These are phyloP conservation scores for Vaccinium macrocarpon DNA, from an alignment of 148 eudicot species.

Conservation along the genomic window DNA sequence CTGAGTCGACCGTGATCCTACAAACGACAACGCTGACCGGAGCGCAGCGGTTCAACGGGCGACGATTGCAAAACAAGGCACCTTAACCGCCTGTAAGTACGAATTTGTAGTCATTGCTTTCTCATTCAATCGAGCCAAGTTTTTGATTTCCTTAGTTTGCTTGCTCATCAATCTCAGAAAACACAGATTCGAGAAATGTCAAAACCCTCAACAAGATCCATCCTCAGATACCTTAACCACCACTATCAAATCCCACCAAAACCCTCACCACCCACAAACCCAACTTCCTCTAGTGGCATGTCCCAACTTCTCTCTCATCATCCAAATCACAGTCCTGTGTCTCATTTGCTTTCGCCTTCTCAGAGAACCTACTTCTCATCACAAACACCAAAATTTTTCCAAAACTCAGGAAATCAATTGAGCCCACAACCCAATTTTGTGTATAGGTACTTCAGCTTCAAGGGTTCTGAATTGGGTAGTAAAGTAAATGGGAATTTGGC, in stretches of 20 bases:
- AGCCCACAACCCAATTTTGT: constrained; percentile 18
- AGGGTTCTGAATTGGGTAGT: constrained; percentile 37
- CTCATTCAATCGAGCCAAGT: background rate
- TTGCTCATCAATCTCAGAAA: background rate
- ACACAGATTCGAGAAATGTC: constrained; percentile 44
- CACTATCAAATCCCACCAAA: constrained; percentile 31
- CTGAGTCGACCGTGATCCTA: background rate
- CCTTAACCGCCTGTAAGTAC: background rate
- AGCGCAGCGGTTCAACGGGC: background rate
- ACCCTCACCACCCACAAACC: constrained; percentile 29
- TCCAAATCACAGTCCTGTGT: constrained; percentile 25
- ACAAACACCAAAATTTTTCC: constrained; percentile 17
- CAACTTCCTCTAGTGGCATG: constrained; percentile 19
- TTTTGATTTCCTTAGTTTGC: background rate
- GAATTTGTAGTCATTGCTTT: background rate
- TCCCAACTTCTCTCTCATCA: constrained; percentile 32
- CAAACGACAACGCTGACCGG: background rate
- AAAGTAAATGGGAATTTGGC: constrained; percentile 38
- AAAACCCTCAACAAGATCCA: constrained; percentile 47
- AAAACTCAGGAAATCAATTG: constrained; percentile 18
- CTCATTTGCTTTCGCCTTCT: constrained; percentile 24
- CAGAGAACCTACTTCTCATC: constrained; percentile 37
- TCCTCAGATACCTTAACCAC: constrained; percentile 37
- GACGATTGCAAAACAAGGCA: background rate
- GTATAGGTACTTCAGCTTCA: constrained; percentile 50